A percentile compares a stretch with the other conserved stretches of the same genome.
Evolutionary conservation across 805 yeast species (phyloP).

Genomic region (Kodamaea neixiangensis): DNA sequence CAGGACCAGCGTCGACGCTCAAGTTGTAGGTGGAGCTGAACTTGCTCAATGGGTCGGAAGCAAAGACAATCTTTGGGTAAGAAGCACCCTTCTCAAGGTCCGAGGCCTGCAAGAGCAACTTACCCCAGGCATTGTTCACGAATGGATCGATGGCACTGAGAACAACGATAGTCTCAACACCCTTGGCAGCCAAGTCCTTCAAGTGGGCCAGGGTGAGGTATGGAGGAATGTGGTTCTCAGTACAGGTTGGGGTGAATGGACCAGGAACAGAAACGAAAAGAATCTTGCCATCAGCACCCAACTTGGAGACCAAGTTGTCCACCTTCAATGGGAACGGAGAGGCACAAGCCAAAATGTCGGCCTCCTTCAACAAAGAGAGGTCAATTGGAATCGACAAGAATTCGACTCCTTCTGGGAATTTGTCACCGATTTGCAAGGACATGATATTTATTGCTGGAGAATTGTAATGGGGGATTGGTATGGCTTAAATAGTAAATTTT

Average conservation of each 20-base stretch:
- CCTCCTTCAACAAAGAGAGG: conserved; percentile 22
- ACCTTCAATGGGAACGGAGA: conserved; percentile 35
- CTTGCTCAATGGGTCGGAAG: conserved; percentile 40
- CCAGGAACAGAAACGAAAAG: conserved; percentile 45
- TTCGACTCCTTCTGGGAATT: conserved; percentile 35
- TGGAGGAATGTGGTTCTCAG: conserved; percentile 46
- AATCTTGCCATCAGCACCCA: conserved; percentile 21
- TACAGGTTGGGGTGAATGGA: conserved; percentile 47
- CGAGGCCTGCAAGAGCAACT: conserved; percentile 34
- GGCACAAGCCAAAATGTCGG: conserved; percentile 36
- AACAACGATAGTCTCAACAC: conserved; percentile 35
- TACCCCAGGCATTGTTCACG: conserved; percentile 47
- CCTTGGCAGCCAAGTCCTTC: conserved; percentile 25
- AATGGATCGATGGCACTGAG: conserved; percentile 46
- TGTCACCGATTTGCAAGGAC: conserved; percentile 27
- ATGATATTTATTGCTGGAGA: conserved; percentile 2
- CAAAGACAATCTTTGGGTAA: conserved; percentile 35
- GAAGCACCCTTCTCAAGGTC: conserved; percentile 12
- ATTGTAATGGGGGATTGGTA: not conserved
- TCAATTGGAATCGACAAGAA: conserved; percentile 43
- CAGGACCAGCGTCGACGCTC: conserved; percentile 37
- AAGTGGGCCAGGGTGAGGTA: conserved; percentile 28
- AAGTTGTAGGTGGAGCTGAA: conserved; percentile 33
- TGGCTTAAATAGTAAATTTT: not conserved
- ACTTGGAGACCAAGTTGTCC: conserved; percentile 31